These are phyloP conservation scores for Aegilops longissima DNA, from an alignment of 176 grass and related monocot genomes.

Conservation along the genomic window DNA sequence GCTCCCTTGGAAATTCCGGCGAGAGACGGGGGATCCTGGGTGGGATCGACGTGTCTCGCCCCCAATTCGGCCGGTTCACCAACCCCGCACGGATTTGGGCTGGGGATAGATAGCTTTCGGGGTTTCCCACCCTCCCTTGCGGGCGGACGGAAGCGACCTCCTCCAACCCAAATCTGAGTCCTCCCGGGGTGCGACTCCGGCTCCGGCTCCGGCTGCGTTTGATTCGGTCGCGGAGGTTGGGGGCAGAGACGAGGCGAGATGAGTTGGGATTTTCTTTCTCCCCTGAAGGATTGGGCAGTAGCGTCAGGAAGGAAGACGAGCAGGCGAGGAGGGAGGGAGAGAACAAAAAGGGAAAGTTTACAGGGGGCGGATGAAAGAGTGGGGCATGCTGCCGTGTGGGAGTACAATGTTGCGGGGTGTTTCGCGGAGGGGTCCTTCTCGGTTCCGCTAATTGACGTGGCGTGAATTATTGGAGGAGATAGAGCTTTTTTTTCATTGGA, in stretches of 20 bases:
- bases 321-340: background rate
- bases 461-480: no score
- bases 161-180: constrained; percentile 36
- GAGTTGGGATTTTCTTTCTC: constrained; percentile 10
- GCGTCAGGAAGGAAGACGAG: constrained; percentile 20
- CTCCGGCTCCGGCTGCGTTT: constrained; percentile 2
- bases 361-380: constrained; percentile 24
- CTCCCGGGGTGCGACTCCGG: background rate
- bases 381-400: constrained; percentile 16
- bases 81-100: constrained; percentile 37
- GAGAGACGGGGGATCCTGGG: background rate
- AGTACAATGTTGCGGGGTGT: background rate
- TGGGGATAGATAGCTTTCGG: constrained; percentile 10
- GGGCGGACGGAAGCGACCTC: constrained; percentile 34
- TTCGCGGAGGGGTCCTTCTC: background rate
- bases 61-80: constrained; percentile 45
- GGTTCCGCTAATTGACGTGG: background rate
- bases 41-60: constrained; percentile 21
- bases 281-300: constrained; percentile 25
- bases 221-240: constrained; percentile 24
- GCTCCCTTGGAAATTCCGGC: constrained; percentile 39
- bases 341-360: constrained; percentile 2
- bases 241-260: background rate
- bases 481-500: no score
- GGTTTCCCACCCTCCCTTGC: constrained; percentile 22